Evolutionary conservation across 2,329 filamentous ascomycete species (phyloP).

Genomic region (Scortechinia acanthostroma): DNA sequence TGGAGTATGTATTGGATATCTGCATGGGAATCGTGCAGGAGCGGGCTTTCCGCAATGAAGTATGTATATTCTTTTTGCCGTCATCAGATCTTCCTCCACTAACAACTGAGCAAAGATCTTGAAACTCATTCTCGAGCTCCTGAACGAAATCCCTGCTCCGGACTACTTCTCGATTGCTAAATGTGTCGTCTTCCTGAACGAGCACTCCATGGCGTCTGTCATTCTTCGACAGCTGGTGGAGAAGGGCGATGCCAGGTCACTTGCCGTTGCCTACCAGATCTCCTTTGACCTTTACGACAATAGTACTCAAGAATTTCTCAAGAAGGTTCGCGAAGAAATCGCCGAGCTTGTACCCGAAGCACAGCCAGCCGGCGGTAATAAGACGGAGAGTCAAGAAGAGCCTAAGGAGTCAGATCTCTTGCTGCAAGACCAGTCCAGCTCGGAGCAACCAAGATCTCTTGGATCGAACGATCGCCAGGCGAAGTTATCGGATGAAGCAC

Average conservation of each 20-base stretch:
- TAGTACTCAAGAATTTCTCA: conserved; percentile 91
- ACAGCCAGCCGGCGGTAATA: conserved; percentile 33
- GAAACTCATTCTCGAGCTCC: conserved; percentile 84
- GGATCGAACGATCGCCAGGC: not conserved
- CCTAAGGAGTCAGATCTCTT: conserved; percentile 28
- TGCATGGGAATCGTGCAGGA: conserved; percentile 98
- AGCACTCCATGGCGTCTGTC: conserved; percentile 80
- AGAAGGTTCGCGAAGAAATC: conserved; percentile 77
- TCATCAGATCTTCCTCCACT: not conserved
- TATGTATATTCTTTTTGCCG: not conserved
- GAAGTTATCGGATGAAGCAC: conserved; percentile 36
- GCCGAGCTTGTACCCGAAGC: conserved; percentile 40
- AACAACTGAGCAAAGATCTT: conserved; percentile 55
- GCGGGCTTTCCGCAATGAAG: conserved; percentile 64
- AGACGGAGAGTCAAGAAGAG: conserved; percentile 40
- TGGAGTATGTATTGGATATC: conserved; percentile 92
- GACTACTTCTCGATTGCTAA: conserved; percentile 98
- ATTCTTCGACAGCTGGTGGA: conserved; percentile 78
- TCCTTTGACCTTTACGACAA: conserved; percentile 98
- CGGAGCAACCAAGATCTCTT: conserved; percentile 15
- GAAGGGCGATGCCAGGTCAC: conserved; percentile 70
- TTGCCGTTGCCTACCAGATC: conserved; percentile 89
- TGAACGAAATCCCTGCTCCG: conserved; percentile 84
- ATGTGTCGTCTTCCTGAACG: conserved; percentile 91
- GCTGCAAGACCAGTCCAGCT: conserved; percentile 29